phyloP scores from a whole-genome alignment of 306 rosid species.

The Sechiopsis laciniata region DNA sequence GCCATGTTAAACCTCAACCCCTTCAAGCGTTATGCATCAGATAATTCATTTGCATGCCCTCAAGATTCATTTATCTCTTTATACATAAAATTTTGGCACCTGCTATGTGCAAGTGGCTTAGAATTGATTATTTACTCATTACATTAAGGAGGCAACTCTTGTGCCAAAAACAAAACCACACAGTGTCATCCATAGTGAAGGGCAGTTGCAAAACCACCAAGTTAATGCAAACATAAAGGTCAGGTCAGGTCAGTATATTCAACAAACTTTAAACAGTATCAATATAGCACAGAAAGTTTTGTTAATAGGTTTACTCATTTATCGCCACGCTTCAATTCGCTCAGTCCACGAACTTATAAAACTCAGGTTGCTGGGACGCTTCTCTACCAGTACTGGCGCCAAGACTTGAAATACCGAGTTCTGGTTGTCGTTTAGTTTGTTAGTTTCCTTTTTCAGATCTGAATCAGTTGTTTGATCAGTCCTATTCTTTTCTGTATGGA shows the following conservation, averaged over 20 bases:
- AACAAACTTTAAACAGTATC: not conserved
- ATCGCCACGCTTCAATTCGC: constrained; percentile 61
- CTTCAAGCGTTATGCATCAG: not conserved
- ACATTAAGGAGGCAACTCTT: constrained; percentile 10
- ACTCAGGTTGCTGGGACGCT: constrained; percentile 44
- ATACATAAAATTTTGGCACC: not conserved
- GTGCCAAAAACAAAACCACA: not conserved
- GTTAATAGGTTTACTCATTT: constrained; percentile 20
- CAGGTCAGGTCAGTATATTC: constrained; percentile 8
- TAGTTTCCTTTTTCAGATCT: constrained; percentile 34
- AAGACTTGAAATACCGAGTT: constrained; percentile 29
- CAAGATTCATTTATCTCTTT: not conserved
- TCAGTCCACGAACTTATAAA: constrained; percentile 42
- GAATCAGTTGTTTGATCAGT: constrained; percentile 39
- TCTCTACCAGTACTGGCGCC: constrained; percentile 33
- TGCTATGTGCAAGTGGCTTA: constrained; percentile 7
- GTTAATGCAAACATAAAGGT: not conserved
- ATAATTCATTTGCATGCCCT: not conserved
- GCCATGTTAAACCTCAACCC: not conserved
- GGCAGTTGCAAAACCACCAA: constrained; percentile 7
- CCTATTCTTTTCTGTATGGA: constrained; percentile 34
- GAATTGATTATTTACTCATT: constrained; percentile 1
- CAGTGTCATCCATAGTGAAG: constrained; percentile 2
- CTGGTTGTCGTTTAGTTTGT: constrained; percentile 32
- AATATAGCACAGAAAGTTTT: not conserved